Evolutionary conservation across 345 rosid species (phyloP).

Genomic region (Noccaea bulbosa): DNA sequence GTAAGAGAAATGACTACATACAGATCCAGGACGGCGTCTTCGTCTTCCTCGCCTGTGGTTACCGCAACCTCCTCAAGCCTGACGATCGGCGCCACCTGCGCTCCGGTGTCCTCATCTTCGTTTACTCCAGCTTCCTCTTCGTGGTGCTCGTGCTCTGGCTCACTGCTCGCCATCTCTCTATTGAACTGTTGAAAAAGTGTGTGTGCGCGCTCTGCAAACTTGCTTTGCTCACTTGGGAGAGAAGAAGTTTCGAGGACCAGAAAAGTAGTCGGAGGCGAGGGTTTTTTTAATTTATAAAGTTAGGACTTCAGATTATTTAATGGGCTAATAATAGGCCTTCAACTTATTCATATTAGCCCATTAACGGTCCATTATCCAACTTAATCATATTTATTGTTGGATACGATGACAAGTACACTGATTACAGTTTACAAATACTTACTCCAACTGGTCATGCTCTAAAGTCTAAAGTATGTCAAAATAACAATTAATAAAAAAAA

Average conservation of each 20-base stretch:
- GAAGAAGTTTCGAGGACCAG: constrained; percentile 31
- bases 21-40: constrained; percentile 81
- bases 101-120: constrained; percentile 95
- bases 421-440: too few relatives aligned
- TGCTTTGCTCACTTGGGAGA: constrained; percentile 18
- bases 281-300: constrained; percentile 9
- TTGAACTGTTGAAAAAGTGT: neutral
- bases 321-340: neutral
- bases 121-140: constrained; percentile 65
- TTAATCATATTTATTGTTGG: too few relatives aligned
- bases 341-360: neutral
- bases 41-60: constrained; percentile 85
- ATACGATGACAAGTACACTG: too few relatives aligned
- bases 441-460: too few relatives aligned
- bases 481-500: neutral
- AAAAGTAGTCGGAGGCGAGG: constrained; percentile 1
- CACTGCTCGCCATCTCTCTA: constrained; percentile 56
- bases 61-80: constrained; percentile 83
- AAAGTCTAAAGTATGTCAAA: neutral
- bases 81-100: constrained; percentile 84
- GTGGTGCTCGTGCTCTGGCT: constrained; percentile 57
- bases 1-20: constrained; percentile 32
- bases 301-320: constrained; percentile 8
- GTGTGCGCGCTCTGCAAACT: constrained; percentile 19
- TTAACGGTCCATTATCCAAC: neutral